These are phyloP conservation scores for Torulaspora maleeae DNA, from an alignment of 805 yeast genomes.

Conservation along the genomic window DNA sequence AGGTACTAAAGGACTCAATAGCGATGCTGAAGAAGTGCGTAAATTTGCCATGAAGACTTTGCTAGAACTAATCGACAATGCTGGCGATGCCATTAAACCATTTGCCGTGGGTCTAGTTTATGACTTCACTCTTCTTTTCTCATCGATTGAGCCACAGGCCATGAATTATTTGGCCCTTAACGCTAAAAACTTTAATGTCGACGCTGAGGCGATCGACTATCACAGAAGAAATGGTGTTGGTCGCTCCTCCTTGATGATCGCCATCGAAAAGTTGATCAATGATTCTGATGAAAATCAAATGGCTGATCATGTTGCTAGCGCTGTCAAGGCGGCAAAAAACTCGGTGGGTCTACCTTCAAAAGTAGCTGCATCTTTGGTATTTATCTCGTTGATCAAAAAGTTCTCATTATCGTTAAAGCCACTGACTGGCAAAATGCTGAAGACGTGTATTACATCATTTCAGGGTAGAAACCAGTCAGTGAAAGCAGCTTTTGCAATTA, in stretches of 20 bases:
- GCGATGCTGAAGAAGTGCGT: constrained; percentile 82
- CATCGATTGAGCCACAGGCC: constrained; percentile 87
- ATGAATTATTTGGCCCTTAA: constrained; percentile 80
- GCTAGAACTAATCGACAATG: constrained; percentile 61
- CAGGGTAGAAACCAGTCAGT: constrained; percentile 70
- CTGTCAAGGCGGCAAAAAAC: constrained; percentile 54
- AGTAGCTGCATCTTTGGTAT: constrained; percentile 71
- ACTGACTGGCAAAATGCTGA: constrained; percentile 60
- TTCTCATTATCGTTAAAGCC: constrained; percentile 44
- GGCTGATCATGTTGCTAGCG: constrained; percentile 42
- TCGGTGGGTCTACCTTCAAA: constrained; percentile 90
- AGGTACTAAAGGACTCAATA: constrained; percentile 72
- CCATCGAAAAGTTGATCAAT: constrained; percentile 67
- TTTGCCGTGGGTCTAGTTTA: constrained; percentile 65
- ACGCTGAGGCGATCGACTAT: constrained; percentile 68
- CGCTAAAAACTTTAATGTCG: constrained; percentile 80
- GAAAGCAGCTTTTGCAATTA: constrained; percentile 67
- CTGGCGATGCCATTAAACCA: constrained; percentile 56
- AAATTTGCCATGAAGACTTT: constrained; percentile 70
- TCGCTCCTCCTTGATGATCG: constrained; percentile 83
- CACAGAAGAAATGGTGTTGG: constrained; percentile 69
- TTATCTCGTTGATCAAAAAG: constrained; percentile 59
- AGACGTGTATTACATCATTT: constrained; percentile 53
- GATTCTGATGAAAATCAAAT: constrained; percentile 45
- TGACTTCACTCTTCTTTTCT: constrained; percentile 66